Evolutionary conservation across 768 basidiomycete genomes (phyloP).

Genomic region (Lentinus brumalis): DNA sequence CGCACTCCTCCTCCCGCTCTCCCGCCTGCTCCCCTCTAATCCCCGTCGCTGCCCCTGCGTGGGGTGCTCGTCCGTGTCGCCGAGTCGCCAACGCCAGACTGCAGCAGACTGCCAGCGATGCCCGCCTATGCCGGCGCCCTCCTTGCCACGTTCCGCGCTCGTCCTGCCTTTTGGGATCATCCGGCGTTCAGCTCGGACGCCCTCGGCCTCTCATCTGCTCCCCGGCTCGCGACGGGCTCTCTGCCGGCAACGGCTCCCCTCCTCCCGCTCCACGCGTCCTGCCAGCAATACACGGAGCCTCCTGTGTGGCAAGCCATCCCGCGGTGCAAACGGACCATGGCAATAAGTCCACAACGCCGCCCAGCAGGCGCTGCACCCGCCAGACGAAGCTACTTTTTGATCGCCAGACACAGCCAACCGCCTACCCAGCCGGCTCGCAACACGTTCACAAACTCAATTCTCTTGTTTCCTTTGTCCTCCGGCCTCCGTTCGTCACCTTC

Average conservation of each 20-base stretch:
- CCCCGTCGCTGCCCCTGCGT: too few species aligned
- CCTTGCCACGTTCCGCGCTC: too few species aligned
- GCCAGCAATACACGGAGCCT: too few species aligned
- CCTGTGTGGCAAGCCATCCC: too few species aligned
- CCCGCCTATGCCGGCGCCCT: too few species aligned
- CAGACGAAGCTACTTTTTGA: background rate
- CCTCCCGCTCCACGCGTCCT: background rate
- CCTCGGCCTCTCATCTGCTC: constrained; percentile 22
- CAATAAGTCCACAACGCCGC: background rate
- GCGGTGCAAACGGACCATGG: too few species aligned
- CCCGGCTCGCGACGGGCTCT: constrained; percentile 1
- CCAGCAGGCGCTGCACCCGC: background rate
- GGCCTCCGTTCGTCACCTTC: too few species aligned
- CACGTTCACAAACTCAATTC: background rate
- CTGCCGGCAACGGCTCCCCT: background rate
- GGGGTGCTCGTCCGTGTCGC: too few species aligned
- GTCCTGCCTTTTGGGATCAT: too few species aligned
- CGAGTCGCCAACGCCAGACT: too few species aligned
- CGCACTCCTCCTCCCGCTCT: background rate
- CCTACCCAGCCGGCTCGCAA: background rate
- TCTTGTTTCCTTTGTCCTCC: background rate
- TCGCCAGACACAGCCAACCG: background rate
- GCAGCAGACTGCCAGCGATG: too few species aligned
- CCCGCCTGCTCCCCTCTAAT: background rate
- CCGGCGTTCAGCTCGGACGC: constrained; percentile 5